Evolutionary conservation across 441 rosid genomes (phyloP).

Genomic region (Lepidium campestre): DNA sequence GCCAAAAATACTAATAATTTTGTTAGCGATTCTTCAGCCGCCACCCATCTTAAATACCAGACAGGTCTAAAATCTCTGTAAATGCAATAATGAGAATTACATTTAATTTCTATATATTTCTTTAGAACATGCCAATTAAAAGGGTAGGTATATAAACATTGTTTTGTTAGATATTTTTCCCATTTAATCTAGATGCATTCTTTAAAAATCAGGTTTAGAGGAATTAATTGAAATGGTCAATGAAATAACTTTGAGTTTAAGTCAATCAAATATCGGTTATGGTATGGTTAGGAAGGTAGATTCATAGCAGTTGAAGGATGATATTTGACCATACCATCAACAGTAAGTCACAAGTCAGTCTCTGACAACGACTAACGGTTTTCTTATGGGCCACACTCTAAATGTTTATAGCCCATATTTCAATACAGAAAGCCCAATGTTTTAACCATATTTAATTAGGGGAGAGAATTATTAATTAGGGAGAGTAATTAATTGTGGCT

Average conservation of each 20-base stretch:
- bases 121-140: too few species aligned
- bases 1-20: neutral
- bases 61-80: slow-evolving; percentile 2
- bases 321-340: slow-evolving; percentile 5
- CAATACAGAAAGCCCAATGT: neutral
- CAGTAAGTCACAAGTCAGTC: too few species aligned
- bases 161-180: too few species aligned
- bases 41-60: slow-evolving; percentile 1
- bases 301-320: slow-evolving; percentile 16
- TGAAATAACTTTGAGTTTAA: slow-evolving; percentile 13
- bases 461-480: neutral
- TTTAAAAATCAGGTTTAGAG: neutral
- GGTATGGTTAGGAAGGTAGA: slow-evolving; percentile 1
- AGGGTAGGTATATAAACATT: too few species aligned
- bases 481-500: neutral
- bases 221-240: neutral
- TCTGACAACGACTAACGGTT: neutral
- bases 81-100: slow-evolving; percentile 4
- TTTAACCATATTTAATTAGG: neutral
- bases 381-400: neutral
- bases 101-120: neutral
- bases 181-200: neutral
- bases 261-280: slow-evolving; percentile 9
- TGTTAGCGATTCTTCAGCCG: neutral
- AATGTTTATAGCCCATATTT: neutral